Base-by-base conservation (phyloP, 805 yeast species). In the Torulaspora microellipsoides region DNA sequence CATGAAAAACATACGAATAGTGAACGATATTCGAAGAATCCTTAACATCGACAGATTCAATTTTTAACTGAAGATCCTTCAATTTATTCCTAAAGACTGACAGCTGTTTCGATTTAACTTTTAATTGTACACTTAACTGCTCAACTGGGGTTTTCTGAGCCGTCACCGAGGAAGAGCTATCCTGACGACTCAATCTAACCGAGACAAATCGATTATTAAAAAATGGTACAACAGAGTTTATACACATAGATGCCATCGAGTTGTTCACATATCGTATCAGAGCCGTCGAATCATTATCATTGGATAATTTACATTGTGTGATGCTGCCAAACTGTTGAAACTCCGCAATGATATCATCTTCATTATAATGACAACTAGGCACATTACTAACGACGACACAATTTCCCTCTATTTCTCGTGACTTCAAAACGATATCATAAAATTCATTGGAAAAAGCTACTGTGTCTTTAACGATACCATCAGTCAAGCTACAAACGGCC, bases 141-240 rank as follows among this genome's bases (percentile, higher is more conserved):
- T 30, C 42, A 32, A 35, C 13, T 17, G 43, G 34, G 12, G 43
- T 28, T 3, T 20, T 23, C 25, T 20, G 25, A 7, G 8, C 25
- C 25, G 8, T 20, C 20, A 12, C 13, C 17, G 31, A 31, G 12
- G 34, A 40, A 1, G 43, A 14, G 2, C 20, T 34, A 15, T 34
- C 45, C 12, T 28, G 35, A 15, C 13, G 34, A 25, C 30, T 39
- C 8, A 43, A 15, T 29, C 31, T 34, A 17, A 43, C 51, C 31
- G 34, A 41, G 9, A 49, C 51, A 39, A 49, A 49, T 30, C 53
- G 29, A 20, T 49, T 47, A 36, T 39, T 38, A 34, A 49, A 49
- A 32, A 49, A 46, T 3, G 42, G 42, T 31, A 40, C 33, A 8
- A 39, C 38, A n/a, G 46, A 42, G 15, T 34, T 37, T 33, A 45